phyloP scores from a whole-genome alignment of 495 filamentous ascomycete genomes.

The Cercophora sp. region DNA sequence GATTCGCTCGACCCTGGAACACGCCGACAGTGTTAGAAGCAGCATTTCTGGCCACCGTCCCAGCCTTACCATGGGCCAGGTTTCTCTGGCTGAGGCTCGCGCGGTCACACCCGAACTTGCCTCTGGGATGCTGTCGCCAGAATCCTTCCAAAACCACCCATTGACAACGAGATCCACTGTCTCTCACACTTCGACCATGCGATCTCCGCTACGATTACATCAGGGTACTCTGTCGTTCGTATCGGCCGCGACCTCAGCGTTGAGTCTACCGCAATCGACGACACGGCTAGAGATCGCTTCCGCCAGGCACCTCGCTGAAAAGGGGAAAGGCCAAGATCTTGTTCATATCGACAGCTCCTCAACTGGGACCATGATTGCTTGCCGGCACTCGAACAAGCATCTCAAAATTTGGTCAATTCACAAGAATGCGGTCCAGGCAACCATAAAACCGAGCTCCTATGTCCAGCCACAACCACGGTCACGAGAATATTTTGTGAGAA shows the following conservation, averaged over 20 bases:
- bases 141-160: background rate
- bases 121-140: background rate
- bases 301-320: slow-evolving; percentile 20
- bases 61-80: background rate
- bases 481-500: slow-evolving; percentile 29
- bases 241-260: background rate
- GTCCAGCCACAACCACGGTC: slow-evolving; percentile 24
- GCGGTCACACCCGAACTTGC: background rate
- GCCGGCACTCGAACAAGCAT: slow-evolving; percentile 24
- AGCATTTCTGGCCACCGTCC: background rate
- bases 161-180: too few species aligned
- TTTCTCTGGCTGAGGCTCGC: too few species aligned
- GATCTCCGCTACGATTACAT: background rate
- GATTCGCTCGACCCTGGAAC: background rate
- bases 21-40: slow-evolving; percentile 2
- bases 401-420: slow-evolving; percentile 26
- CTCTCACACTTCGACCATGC: too few species aligned
- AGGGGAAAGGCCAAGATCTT: slow-evolving; percentile 20
- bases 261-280: background rate
- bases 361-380: slow-evolving; percentile 9
- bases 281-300: slow-evolving; percentile 13
- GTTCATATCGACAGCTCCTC: slow-evolving; percentile 27
- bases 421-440: slow-evolving; percentile 20
- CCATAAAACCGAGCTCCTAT: slow-evolving; percentile 27
- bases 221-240: background rate